phyloP scores from a whole-genome alignment of 2,329 filamentous ascomycete species.

The Didymella arachidicola region DNA sequence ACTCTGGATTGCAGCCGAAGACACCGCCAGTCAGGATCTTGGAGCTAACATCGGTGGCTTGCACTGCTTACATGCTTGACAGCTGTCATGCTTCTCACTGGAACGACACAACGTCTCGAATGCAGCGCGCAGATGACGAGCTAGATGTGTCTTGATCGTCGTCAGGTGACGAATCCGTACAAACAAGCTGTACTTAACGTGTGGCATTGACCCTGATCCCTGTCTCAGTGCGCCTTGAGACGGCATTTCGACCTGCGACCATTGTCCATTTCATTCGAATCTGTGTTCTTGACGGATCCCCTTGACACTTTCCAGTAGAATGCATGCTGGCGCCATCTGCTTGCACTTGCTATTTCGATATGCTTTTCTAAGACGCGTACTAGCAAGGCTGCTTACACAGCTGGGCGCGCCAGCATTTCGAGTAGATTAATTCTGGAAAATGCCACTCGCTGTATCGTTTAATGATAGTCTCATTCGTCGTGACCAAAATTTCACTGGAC shows the following conservation, averaged over 20 bases:
- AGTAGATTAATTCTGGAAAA: not conserved
- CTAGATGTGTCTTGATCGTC: not conserved
- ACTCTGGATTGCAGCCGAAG: constrained; percentile 3
- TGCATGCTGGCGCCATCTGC: not conserved
- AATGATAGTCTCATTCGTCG: not conserved
- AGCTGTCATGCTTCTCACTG: constrained; percentile 19
- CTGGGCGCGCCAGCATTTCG: not conserved
- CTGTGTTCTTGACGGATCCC: not conserved
- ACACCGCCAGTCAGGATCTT: constrained; percentile 2
- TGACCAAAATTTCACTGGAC: not conserved
- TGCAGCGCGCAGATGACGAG: not conserved
- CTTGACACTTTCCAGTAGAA: not conserved
- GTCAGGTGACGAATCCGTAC: not conserved
- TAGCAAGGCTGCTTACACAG: not conserved
- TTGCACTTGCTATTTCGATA: not conserved
- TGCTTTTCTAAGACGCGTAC: not conserved
- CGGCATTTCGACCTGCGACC: not conserved
- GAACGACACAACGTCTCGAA: constrained; percentile 3
- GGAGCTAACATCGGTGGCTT: constrained; percentile 21
- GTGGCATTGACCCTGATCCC: not conserved
- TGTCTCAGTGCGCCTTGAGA: not conserved
- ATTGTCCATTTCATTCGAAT: no score
- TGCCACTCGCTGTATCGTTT: not conserved
- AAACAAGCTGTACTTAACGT: not conserved
- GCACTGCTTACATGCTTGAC: constrained; percentile 12